Evolutionary conservation across 2,329 filamentous ascomycete species (phyloP).

Genomic region (Didymella keratinophila): DNA sequence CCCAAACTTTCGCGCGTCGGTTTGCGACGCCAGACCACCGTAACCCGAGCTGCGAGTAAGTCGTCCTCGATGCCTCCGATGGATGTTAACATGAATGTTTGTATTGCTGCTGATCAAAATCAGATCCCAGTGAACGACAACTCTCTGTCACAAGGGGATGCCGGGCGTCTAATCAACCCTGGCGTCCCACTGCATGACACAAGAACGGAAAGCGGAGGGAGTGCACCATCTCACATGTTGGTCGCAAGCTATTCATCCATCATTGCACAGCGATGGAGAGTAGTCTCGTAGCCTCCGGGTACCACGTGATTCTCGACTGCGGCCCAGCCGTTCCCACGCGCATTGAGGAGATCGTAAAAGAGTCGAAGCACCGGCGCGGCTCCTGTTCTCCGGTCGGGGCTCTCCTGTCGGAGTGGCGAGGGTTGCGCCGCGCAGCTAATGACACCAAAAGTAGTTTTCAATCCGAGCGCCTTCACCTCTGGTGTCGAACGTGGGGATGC

Average conservation of each 20-base stretch:
- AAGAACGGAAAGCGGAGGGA: conserved; percentile 49
- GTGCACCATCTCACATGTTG: conserved; percentile 38
- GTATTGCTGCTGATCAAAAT: conserved; percentile 10
- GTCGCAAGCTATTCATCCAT: conserved; percentile 23
- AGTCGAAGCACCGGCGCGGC: conserved; percentile 39
- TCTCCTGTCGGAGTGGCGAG: neutral
- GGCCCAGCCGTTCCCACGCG: conserved; percentile 38
- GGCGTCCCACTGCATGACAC: conserved; percentile 35
- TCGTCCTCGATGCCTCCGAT: conserved; percentile 9
- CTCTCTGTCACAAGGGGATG: conserved; percentile 33
- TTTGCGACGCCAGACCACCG: conserved; percentile 22
- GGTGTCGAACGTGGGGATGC: conserved; percentile 30
- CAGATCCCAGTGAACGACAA: conserved; percentile 44
- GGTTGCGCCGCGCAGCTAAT: conserved; percentile 37
- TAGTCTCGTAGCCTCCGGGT: conserved; percentile 31
- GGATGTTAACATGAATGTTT: neutral
- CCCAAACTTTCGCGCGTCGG: conserved; percentile 17
- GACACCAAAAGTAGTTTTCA: conserved; percentile 47
- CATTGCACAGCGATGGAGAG: conserved; percentile 30
- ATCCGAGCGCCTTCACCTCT: conserved; percentile 42
- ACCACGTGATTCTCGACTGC: conserved; percentile 2
- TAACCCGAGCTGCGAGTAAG: conserved; percentile 41
- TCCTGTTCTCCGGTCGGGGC: conserved; percentile 1
- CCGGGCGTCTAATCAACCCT: conserved; percentile 34
- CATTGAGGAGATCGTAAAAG: conserved; percentile 46